Base-by-base conservation (phyloP, 2,329 filamentous ascomycete genomes). In the Claviceps sp. region DNA sequence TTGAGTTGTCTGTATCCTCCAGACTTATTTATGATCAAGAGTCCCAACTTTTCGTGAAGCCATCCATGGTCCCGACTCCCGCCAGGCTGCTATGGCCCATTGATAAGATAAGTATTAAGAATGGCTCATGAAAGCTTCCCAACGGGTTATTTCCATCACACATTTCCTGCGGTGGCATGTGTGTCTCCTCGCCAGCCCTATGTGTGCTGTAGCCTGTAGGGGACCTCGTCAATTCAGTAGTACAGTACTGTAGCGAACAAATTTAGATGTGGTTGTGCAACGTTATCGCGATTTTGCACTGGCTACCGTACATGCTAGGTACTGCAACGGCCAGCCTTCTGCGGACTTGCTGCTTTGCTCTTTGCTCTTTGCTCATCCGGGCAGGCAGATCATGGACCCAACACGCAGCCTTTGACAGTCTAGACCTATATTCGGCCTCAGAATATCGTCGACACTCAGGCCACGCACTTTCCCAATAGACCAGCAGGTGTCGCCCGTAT, bases 401-500 rank as follows among this genome's bases (percentile, higher is more conserved):
- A 72, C 55, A 34, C 43, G 49, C 52, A 81, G 58, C 42, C 58
- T 62, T 24, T 74, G 70, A 58, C 78, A 81, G 51, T 76, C 64
- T 11, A 80, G 58, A 1, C 63, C 67, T 20, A 62, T 48, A 52
- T 81, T 80, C 40, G 68, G 58, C 24, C 60, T 61, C 54, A 73
- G n/a, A 34, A 81, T 59, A 20, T 70, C 69, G 14, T 75, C 71
- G 22, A 79, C 64, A 43, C 62, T 64, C 52, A 74, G 54, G n/a
- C 65, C 65, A 53, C 66, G 61, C 37, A 56, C 60, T 52, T 77
- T 58, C 1, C 71, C 73, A 59, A 81, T 70, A 5, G 61, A 70
- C 75, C 74, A 79, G 61, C 77, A 79, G 7, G 73, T 76, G 55
- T 80, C 74, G 5, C 72, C 75, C 7, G 63, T 50, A 48, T 65